Percentiles rank a stretch among this genome's conserved stretches.
Conservation (phyloP, 371 early-diverging fungal genomes). For the Coemansia sp. region DNA sequence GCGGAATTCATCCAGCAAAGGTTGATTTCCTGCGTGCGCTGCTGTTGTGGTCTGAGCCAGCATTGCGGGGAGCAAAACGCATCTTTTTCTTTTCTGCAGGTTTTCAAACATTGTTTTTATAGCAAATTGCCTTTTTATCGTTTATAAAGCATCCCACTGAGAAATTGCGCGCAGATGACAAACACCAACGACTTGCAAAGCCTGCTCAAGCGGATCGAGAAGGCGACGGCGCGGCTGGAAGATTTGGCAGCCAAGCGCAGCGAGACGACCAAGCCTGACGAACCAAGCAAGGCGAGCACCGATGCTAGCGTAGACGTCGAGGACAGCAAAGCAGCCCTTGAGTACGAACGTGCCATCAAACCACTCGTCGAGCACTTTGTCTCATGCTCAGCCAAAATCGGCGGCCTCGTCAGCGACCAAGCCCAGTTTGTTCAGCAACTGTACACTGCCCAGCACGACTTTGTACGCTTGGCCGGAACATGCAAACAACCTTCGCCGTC, state of each 20-base stretch:
- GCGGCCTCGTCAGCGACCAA: constrained; percentile 42
- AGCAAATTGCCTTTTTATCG: no score
- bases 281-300: neutral
- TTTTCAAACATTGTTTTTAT: no score
- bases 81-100: no score
- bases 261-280: constrained; percentile 12
- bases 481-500: constrained; percentile 75
- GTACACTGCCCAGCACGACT: constrained; percentile 59
- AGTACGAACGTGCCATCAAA: constrained; percentile 29
- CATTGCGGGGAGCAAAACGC: no score
- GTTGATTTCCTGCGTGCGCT: constrained; percentile 72
- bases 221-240: constrained; percentile 49
- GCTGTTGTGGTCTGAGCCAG: constrained; percentile 8
- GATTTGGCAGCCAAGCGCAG: constrained; percentile 33
- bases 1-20: constrained; percentile 75
- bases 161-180: constrained; percentile 24
- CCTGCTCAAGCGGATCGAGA: constrained; percentile 49
- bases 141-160: no score
- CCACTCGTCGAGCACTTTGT: constrained; percentile 23
- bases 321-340: constrained; percentile 33
- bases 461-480: constrained; percentile 69
- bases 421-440: constrained; percentile 27
- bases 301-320: constrained; percentile 7
- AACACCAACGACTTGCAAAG: constrained; percentile 36
- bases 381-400: constrained; percentile 30